These are phyloP conservation scores for Thymus mandschuricus DNA, from an alignment of 257 asterid genomes.

Conservation along the genomic window DNA sequence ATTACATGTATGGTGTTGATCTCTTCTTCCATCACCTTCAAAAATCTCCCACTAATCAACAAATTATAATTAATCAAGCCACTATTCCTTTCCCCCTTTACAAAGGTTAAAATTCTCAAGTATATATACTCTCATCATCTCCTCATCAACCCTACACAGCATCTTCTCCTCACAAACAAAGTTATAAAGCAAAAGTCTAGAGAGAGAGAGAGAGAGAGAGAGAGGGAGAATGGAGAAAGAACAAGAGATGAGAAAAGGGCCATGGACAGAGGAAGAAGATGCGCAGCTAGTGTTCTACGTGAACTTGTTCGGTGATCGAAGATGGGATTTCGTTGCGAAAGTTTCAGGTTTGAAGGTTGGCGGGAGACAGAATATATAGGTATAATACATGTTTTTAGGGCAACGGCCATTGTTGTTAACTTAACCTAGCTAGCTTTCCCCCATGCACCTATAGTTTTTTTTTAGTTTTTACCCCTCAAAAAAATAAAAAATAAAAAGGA, in stretches of 20 bases:
- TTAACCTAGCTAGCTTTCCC: too few species aligned
- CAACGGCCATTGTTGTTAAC: constrained; percentile 33
- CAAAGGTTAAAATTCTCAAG: background rate
- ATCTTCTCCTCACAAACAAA: background rate
- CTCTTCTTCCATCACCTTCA: constrained; percentile 24
- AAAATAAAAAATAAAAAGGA: background rate
- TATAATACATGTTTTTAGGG: constrained; percentile 55
- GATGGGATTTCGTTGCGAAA: constrained; percentile 96
- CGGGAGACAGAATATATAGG: constrained; percentile 82
- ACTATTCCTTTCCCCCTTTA: background rate
- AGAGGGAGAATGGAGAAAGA: constrained; percentile 41
- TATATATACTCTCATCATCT: constrained; percentile 23
- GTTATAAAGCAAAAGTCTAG: background rate
- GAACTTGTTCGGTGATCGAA: constrained; percentile 85
- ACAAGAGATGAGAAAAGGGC: constrained; percentile 67
- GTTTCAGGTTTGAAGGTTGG: constrained; percentile 99
- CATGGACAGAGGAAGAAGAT: constrained; percentile 95
- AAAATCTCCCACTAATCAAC: constrained; percentile 23
- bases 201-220: constrained; percentile 28
- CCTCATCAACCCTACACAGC: constrained; percentile 3
- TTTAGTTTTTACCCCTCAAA: too few species aligned
- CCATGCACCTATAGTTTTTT: too few species aligned
- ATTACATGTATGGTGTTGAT: constrained; percentile 46
- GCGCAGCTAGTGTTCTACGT: constrained; percentile 73
- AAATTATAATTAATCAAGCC: background rate